A percentile compares a stretch with the other conserved stretches of the same genome.
phyloP scores from a whole-genome alignment of 768 basidiomycete genomes.

The Kondoa malvinella region DNA sequence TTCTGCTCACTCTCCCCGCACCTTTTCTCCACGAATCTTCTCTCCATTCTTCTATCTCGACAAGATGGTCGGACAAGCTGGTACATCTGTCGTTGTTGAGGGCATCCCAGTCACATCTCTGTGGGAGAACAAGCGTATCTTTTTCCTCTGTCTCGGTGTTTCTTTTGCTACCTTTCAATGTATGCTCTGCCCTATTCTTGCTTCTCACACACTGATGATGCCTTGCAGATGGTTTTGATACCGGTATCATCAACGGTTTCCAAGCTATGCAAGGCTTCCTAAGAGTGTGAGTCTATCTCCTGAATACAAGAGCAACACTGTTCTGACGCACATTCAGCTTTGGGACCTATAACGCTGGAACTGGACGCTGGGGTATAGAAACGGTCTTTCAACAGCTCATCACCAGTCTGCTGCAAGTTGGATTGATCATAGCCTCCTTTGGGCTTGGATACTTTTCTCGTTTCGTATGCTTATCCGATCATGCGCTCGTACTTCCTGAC shows the following conservation, averaged over 20 bases:
- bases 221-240: too few relatives aligned
- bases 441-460: constrained; percentile 11
- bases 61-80: not conserved
- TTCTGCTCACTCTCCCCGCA: too few relatives aligned
- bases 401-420: constrained; percentile 23
- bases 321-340: not conserved
- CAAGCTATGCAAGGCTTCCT: constrained; percentile 22
- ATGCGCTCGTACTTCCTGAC: too few relatives aligned
- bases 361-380: constrained; percentile 10
- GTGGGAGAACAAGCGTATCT: constrained; percentile 10
- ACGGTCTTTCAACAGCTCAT: constrained; percentile 22
- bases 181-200: constrained; percentile 10
- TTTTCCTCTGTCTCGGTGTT: constrained; percentile 16
- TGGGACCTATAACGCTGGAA: not conserved
- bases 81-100: not conserved
- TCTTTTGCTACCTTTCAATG: constrained; percentile 21
- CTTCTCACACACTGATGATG: not conserved
- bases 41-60: not conserved
- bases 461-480: constrained; percentile 1
- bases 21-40: too few relatives aligned
- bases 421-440: constrained; percentile 16
- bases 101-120: constrained; percentile 9
- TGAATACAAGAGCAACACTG: not conserved
- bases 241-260: constrained; percentile 22
- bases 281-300: constrained; percentile 4